Evolutionary conservation across 345 rosid genomes (phyloP), one percentile per base, ranked within the genome.

Genomic region (Passiflora organensis): DNA sequence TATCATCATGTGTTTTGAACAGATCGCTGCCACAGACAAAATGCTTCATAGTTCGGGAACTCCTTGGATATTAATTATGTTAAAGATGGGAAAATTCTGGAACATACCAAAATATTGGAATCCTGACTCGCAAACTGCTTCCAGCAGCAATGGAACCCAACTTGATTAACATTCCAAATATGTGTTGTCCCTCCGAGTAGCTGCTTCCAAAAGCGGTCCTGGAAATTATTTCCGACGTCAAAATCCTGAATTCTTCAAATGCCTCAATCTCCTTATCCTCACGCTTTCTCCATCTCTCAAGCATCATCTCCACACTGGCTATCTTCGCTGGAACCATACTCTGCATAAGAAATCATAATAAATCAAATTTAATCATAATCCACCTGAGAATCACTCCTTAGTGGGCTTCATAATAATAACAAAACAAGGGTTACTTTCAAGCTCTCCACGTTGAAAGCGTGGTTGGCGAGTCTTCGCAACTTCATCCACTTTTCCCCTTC

Each of bases 131-230:
- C 9, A 4, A 39, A 13, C 5, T 4, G 12, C 12, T 39, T 39
- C 43, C 12, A 2, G 12, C 13, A 39, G 50, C 10, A 15, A 81
- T 45, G 8, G 6, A 1, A n/a, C 19, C 14, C 47, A 76, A 10
- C 62, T 46, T 53, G 23, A 14, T 55, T 22, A 76, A 32, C 78
- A 60, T 73, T 17, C 60, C 70, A 32, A 81, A 78, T 20, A 74
- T 74, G 13, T 51, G 48, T 41, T 76, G 38, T 10, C 80, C 78
- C 58, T 78, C 77, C 44, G 55, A 6, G 36, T 74, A 76, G 47
- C 75, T 74, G 53, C 83, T 76, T 17, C 82, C 83, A 36, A 78
- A 81, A 13, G 83, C 77, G 12, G 83, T 76, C 65, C 78, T 68
- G 13, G 79, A 73, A 45, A 76, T 80, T 19, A 76, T 45, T 64